Conservation (phyloP, 1,284 basidiomycete genomes). For the Ceratobasidium sp. region DNA sequence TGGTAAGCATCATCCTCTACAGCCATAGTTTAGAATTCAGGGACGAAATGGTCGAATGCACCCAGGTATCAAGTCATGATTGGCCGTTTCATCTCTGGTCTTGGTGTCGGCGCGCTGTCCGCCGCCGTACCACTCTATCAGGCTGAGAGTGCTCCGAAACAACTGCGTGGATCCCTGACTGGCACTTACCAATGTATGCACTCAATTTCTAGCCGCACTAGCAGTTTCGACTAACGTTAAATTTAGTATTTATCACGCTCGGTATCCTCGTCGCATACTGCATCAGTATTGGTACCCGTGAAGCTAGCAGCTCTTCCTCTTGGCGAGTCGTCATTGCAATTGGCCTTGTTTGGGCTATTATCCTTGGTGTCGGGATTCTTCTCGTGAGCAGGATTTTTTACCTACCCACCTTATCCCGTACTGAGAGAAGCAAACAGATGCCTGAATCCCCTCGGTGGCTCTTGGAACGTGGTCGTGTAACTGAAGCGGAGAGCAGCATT, state of each 20-base stretch:
- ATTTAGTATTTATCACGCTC: constrained; percentile 71
- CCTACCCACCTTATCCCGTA: not conserved
- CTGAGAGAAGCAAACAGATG: constrained; percentile 54
- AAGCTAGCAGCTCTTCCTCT: constrained; percentile 59
- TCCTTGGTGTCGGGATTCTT: constrained; percentile 73
- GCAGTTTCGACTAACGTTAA: not conserved
- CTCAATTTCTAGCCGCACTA: not conserved
- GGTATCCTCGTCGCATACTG: constrained; percentile 80
- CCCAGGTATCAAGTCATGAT: constrained; percentile 58
- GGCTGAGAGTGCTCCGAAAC: constrained; percentile 79
- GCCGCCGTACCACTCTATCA: constrained; percentile 84
- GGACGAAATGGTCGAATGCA: constrained; percentile 43
- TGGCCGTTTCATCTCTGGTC: constrained; percentile 73
- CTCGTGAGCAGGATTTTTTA: constrained; percentile 57
- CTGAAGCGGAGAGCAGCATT: constrained; percentile 66
- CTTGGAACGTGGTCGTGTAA: constrained; percentile 60
- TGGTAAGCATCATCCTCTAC: constrained; percentile 59
- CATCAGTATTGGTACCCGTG: constrained; percentile 55
- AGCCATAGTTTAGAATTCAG: constrained; percentile 57
- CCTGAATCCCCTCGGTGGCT: constrained; percentile 82
- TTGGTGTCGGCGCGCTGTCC: constrained; percentile 76
- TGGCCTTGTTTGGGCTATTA: constrained; percentile 73
- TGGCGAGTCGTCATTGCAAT: constrained; percentile 78
- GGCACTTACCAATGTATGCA: constrained; percentile 50
- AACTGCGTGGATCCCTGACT: constrained; percentile 80